Base-by-base conservation (phyloP, 2,329 filamentous ascomycete species). In the Didymella exigua region DNA sequence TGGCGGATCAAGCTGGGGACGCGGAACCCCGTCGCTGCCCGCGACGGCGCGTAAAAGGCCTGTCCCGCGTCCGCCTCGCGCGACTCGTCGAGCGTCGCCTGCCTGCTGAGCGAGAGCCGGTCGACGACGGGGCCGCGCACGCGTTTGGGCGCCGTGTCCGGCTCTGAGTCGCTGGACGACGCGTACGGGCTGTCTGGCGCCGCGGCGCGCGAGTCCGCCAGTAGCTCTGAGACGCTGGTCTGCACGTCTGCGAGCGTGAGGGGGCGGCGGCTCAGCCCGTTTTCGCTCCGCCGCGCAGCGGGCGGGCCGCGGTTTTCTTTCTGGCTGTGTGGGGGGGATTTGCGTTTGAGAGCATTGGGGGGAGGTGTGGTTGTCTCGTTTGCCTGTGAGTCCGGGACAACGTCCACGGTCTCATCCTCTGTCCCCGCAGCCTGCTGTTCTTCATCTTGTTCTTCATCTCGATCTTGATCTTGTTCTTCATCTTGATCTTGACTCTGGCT, bases 211-310 rank as follows among this genome's bases (percentile, higher is more conserved):
- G 80, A 80, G 33, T 84, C 83, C 46, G 96, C 92, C 14, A 96
- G 86, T 9, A 97, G 82, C 73, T 89, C 90, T 4, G 90, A 96
- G 6, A 97, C 79, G 0, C 90, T 91, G 71, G 93, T 86, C 52
- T 91, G 87, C 59, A 97, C 89, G 68, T 97, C 91, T 24, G 87
- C 86, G 9, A 96, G 79, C 16, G 87, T 89, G 5, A 88, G 82
- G 0, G 92, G 91, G 65, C 87, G 91, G 73, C 84, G 65, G 4
- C 60, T 85, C 47, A 79, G 81, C 50, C 78, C 82, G 14, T 74
- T 77, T 40, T 76, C 77, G 16, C 85, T 87, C 37, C 89, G 85
- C 45, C 89, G 86, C 44, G 84, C 73, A 58, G 85, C 75, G n/a
- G 86, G 81, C 24, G 85, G 82, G 7, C 82, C 79, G n/a, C 73